Evolutionary conservation across 305 asterid species (phyloP), one percentile per base, ranked within the genome.

Genomic region (Fraxinus angustifolia): DNA sequence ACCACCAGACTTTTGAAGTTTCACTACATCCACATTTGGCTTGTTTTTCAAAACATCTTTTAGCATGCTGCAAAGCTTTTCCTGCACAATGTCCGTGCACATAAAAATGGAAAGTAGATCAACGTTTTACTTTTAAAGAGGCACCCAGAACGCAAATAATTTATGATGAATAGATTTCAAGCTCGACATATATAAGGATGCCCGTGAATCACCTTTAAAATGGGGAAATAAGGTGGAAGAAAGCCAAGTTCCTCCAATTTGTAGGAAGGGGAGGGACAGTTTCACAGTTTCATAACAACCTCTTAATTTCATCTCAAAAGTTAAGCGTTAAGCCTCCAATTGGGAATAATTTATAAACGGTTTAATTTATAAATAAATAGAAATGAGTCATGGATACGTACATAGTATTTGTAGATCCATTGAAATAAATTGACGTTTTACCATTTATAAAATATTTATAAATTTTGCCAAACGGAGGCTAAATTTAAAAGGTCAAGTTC

Each of bases 1-100:
- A 78, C 98, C 99, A 75, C 99, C 99, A 6, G 99, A 96, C 81
- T 94, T 96, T 85, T 96, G 99, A 87, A 96, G 98, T 87, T 94
- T 96, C 89, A 96, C 98, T 78, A 96, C 99, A 82, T 96, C 99
- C 79, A 96, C 95, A 16, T 91, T 90, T 76, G 88, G 86, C 82
- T 93, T 93, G 87, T 77, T 87, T 86, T 93, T 96, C 82, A 93
- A 80, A 38, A 92, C 96, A 85, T 91, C 94, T 88, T 84, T 95
- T 71, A 95, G 95, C 98, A 92, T 90, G 91, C 98, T 95, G 93
- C 98, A 95, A 40, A 95, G 97, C 87, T 95, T 95, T 87, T 95
- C 98, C 98, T 95, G 88, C 77, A 80, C 58, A 77, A 84, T 1
- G 73, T 78, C 79, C 80, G 70, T 77, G 74, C 23, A 23, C 28